Conservation (phyloP, 768 basidiomycete species). For the Xanthoconium stramineum region DNA sequence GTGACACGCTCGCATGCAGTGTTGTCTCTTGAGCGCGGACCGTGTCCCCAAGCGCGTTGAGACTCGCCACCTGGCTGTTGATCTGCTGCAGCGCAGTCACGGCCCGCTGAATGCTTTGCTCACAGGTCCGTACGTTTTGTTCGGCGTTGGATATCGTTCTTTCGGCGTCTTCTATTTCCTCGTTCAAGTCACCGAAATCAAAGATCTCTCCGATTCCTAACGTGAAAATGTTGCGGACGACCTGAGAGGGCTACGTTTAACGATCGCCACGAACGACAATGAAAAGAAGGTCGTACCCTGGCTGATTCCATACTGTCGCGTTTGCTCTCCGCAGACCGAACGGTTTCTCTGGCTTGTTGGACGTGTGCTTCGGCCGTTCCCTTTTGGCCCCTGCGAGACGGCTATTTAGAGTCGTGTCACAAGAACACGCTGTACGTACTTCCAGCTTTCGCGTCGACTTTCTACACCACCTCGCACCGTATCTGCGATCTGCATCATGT, state of each 20-base stretch:
- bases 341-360: constrained; percentile 11
- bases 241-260: not conserved
- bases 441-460: constrained; percentile 4
- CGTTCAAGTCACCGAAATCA: constrained; percentile 16
- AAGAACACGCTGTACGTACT: not conserved
- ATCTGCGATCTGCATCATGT: not conserved
- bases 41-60: constrained; percentile 1
- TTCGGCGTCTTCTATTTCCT: constrained; percentile 8
- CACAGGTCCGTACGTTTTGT: not conserved
- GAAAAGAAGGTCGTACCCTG: constrained; percentile 2
- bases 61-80: not conserved
- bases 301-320: constrained; percentile 14
- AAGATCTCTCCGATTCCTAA: constrained; percentile 15
- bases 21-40: constrained; percentile 2
- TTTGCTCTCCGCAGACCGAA: constrained; percentile 10
- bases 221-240: constrained; percentile 13
- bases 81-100: constrained; percentile 1
- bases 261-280: not conserved
- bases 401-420: not conserved
- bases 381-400: constrained; percentile 1
- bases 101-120: constrained; percentile 11
- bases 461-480: not conserved
- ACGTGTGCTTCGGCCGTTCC: not conserved
- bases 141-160: constrained; percentile 7
- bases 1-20: constrained; percentile 6